Base-by-base conservation (phyloP, 352 stramenopile genomes). In the Globisporangium uncinulatum region DNA sequence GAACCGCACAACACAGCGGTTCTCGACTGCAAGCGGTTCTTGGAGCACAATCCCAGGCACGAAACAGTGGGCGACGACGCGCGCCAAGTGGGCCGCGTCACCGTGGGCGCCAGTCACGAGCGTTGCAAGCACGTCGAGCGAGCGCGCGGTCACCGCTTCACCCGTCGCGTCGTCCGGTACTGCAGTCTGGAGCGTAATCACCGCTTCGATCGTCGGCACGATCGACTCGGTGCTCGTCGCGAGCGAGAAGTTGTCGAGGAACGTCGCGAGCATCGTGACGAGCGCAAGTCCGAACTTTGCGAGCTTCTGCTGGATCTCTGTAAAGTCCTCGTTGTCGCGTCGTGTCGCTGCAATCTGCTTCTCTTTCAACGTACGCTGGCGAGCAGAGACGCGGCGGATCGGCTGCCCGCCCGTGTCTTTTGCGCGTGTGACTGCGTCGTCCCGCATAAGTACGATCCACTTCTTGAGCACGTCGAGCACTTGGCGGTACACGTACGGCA, bases 401-500 rank as follows among this genome's bases (percentile, higher is more conserved):
- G 8, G 52, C 52, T 52, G 24, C 3, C 14, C 34, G 10, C 42
- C 47, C 21, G 45, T 54, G 39, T 49, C 42, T 19, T 52, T 57
- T 17, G 46, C 41, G 37, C 54, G 41, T 32, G 56, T 34, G 43
- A 55, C 45, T n/a, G 41, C 47, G 24, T 54, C 58, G n/a, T 10
- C 54, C 20, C 50, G 63, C 57, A 79, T 65, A 1, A 77, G 50
- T 4, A 72, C 66, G 8, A 89, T 63, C 83, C 86, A 95, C 44
- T 89, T 90, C 56, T 84, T 86, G n/a, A 92, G 62, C 10, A 86
- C 67, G 44, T 90, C 81, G 39, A 95, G 55, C 52, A 90, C 77
- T 56, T 92, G 79, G 6, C 83, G 78, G 53, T 92, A 95, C 43
- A 94, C 76, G 46, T 86, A 93, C 13, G 86, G 69, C 77, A 94